Base-by-base conservation (phyloP, 306 rosid species). In the Vigna nakashimae region DNA sequence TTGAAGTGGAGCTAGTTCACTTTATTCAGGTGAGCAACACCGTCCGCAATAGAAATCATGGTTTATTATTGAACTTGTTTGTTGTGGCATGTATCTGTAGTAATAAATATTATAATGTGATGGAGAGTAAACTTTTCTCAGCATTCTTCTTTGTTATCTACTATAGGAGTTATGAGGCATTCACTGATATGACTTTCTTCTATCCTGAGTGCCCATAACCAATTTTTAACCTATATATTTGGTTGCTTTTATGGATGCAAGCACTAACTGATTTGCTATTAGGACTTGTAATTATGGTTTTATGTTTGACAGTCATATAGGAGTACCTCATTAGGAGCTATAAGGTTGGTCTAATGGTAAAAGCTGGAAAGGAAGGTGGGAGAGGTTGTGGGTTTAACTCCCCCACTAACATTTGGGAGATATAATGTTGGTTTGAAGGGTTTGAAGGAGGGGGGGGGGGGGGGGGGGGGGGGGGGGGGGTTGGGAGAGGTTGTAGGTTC, bases 1-100 rank as follows among this genome's bases (percentile, higher is more conserved):
- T 96, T 84, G 97, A 96, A 77, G 99, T 92, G 82, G 99, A 91
- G 87, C 94, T 92, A 64, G 90, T 91, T 74, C 99, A 87, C 87
- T 96, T 96, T 83, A 79, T 87, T 87, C 97, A 92, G 93, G 99
- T 90, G 69, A 79, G 96, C 36, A 73, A 49, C 75, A 79, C 75
- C 55, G 67, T 88, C 55, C 75, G 24, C 6, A 2, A 65, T 58
- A 60, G 51, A 72, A 70, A 71, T 74, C 64, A 15, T 71, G 56
- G 46, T 46, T 69, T 80, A 30, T 71, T 68, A 46, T 32, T 80
- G 43, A 79, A 65, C 26, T 59, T 76, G 30, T 75, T 76, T 59
- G 55, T 77, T 24, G 34, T 66, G 65, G 75, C 34, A 45, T 67
- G 52, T 57, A 42, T 26, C 13, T 58, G 9, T 75, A 10, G 65